These are phyloP conservation scores for Backusella circina DNA, from an alignment of 192 early-diverging fungal species.

Conservation along the genomic window DNA sequence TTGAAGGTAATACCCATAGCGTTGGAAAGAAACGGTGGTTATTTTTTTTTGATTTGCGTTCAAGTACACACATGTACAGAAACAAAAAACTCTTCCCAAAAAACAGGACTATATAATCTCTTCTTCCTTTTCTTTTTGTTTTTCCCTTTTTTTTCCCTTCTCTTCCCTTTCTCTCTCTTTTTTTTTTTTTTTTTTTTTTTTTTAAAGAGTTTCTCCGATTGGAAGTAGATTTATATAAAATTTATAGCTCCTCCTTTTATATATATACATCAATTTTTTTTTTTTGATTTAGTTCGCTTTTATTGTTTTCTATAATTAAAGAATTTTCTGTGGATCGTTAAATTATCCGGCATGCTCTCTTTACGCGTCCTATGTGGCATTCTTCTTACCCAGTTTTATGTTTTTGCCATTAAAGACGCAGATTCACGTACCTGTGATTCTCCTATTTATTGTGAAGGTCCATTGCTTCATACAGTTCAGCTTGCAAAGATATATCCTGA, in stretches of 20 bases:
- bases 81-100: neutral
- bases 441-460: constrained; percentile 67
- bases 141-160: neutral
- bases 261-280: neutral
- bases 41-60: neutral
- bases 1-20: neutral
- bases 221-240: neutral
- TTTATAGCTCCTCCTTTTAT: neutral
- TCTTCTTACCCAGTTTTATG: neutral
- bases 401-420: neutral
- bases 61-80: neutral
- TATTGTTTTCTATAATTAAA: neutral
- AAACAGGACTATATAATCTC: neutral
- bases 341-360: neutral
- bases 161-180: neutral
- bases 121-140: neutral
- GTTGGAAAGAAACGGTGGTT: neutral
- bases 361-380: neutral
- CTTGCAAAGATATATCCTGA: constrained; percentile 56
- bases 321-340: neutral
- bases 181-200: neutral
- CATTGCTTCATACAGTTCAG: constrained; percentile 58
- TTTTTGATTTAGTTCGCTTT: neutral
- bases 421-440: constrained; percentile 23
- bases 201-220: neutral